Evolutionary conservation across 169 alveolate species (phyloP).

Genomic region (Plasmodium fragile): DNA sequence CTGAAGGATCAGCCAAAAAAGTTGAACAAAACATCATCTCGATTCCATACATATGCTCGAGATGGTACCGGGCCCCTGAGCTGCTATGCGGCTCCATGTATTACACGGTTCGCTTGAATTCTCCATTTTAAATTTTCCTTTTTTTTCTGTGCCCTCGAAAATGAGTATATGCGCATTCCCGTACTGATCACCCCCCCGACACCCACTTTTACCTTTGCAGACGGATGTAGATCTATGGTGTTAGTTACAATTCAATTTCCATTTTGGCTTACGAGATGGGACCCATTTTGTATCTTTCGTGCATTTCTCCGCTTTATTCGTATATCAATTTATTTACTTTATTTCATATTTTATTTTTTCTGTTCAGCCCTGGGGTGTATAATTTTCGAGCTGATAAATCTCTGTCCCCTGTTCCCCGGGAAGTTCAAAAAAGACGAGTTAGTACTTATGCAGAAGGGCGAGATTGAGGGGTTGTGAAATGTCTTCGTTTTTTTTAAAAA

Average conservation of each 20-base stretch:
- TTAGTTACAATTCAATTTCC: constrained; percentile 10
- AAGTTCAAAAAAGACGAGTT: constrained; percentile 65
- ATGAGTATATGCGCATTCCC: neutral
- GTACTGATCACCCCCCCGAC: neutral
- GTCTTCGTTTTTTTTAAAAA: neutral
- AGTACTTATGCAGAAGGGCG: neutral
- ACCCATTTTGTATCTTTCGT: neutral
- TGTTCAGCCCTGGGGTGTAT: constrained; percentile 64
- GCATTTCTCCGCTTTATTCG: neutral
- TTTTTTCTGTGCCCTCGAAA: neutral
- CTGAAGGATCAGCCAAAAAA: constrained; percentile 75
- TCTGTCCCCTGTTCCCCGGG: constrained; percentile 74
- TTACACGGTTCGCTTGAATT: constrained; percentile 74
- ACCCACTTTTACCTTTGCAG: constrained; percentile 14
- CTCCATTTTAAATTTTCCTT: neutral
- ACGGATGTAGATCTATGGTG: constrained; percentile 77
- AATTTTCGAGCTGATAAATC: constrained; percentile 60
- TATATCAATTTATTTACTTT: neutral
- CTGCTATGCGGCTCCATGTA: constrained; percentile 80
- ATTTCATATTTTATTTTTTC: neutral
- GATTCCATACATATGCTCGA: constrained; percentile 84
- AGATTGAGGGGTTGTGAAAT: neutral
- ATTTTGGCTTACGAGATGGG: neutral
- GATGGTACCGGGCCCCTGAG: constrained; percentile 88
- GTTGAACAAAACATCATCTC: constrained; percentile 76